phyloP scores from a whole-genome alignment of 129 eudicot species.

The Sambucus nigra region DNA sequence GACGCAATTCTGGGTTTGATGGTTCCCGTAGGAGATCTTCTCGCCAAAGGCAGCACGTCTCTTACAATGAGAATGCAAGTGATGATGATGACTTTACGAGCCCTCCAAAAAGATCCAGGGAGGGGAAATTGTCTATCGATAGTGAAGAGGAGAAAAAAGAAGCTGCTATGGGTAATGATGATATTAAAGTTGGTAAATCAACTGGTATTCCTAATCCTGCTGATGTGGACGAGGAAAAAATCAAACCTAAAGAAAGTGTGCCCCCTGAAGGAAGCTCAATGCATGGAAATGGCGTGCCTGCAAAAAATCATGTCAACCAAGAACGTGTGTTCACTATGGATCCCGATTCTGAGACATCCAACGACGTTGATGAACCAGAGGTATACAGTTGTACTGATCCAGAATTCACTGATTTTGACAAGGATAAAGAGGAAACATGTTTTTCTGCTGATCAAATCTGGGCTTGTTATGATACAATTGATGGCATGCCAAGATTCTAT shows the following conservation, averaged over 20 bases:
- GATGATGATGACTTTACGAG: constrained; percentile 27
- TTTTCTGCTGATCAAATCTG: constrained; percentile 65
- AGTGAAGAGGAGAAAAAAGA: constrained; percentile 19
- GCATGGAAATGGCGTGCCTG: constrained; percentile 3
- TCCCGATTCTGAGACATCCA: constrained; percentile 6
- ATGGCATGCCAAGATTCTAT: constrained; percentile 81
- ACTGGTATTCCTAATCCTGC: constrained; percentile 15
- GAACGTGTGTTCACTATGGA: constrained; percentile 7
- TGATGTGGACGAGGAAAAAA: constrained; percentile 5
- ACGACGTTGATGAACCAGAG: constrained; percentile 19
- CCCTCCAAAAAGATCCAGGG: constrained; percentile 34
- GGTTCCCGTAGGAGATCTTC: constrained; percentile 30
- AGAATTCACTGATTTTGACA: constrained; percentile 63
- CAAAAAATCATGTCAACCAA: constrained; percentile 4
- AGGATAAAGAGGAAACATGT: constrained; percentile 33
- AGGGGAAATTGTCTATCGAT: constrained; percentile 13
- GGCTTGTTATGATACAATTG: constrained; percentile 73
- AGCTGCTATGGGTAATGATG: not conserved
- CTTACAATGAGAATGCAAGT: constrained; percentile 35
- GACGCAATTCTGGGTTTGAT: constrained; percentile 16
- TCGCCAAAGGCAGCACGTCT: constrained; percentile 40
- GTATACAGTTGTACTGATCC: constrained; percentile 38
- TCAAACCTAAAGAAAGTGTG: constrained; percentile 13
- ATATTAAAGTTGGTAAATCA: constrained; percentile 1
- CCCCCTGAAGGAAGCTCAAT: constrained; percentile 15